A percentile compares a stretch with the other conserved stretches of the same genome.
Evolutionary conservation across 345 rosid genomes (phyloP).

Genomic region (Eucalyptus curtisii): DNA sequence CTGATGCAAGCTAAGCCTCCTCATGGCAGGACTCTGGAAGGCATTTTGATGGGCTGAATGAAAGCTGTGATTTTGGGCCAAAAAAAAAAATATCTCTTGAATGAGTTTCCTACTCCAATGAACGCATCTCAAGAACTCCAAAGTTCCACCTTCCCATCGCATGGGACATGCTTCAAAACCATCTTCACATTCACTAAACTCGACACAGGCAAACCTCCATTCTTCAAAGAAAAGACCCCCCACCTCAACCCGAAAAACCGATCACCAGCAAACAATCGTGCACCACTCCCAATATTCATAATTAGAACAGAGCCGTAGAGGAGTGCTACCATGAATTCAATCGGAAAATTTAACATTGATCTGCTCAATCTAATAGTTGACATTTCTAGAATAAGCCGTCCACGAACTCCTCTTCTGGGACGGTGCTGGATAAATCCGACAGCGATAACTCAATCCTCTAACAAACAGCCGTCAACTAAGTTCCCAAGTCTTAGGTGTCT

Average conservation of each 20-base stretch:
- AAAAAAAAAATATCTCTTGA: not conserved
- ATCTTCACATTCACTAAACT: not conserved
- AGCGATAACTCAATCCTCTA: not conserved
- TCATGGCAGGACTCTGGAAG: not conserved
- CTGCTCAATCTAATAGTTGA: not conserved
- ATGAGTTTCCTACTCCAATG: not conserved
- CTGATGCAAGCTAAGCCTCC: not conserved
- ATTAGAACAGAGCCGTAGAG: not conserved
- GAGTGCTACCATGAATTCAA: not conserved
- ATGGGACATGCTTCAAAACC: not conserved
- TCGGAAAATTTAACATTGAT: not conserved
- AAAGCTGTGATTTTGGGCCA: not conserved
- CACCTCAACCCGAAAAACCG: not conserved
- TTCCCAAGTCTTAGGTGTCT: not conserved
- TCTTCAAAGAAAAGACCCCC: not conserved
- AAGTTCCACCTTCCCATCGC: not conserved
- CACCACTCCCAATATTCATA: not conserved
- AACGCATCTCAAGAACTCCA: not conserved
- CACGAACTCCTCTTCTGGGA: not conserved
- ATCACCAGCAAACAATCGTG: not conserved
- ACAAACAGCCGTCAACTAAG: not conserved
- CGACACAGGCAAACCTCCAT: not conserved
- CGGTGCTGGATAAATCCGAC: not conserved
- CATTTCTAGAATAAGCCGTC: not conserved
- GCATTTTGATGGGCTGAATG: not conserved